Evolutionary conservation across 2,329 filamentous ascomycete species (phyloP).

Genomic region (Trichoderma sp.): DNA sequence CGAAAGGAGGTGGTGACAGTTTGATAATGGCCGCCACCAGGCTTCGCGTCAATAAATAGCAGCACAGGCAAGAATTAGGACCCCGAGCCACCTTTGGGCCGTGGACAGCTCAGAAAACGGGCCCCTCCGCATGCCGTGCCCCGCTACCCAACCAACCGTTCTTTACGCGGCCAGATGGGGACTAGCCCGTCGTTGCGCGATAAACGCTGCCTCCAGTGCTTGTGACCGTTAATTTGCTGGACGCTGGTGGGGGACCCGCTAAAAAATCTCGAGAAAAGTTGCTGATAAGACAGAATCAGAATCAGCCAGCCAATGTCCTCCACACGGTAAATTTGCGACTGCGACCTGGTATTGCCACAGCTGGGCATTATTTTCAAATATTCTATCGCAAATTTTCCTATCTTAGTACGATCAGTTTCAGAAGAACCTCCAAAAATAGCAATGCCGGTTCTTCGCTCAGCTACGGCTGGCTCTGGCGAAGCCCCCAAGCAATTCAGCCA

Average conservation of each 20-base stretch:
- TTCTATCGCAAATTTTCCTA: not conserved
- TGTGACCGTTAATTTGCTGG: not conserved
- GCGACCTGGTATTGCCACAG: not conserved
- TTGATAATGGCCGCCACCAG: slow-evolving; percentile 19
- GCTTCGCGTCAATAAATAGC: slow-evolving; percentile 14
- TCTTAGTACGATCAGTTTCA: not conserved
- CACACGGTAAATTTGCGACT: slow-evolving; percentile 10
- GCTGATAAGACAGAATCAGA: slow-evolving; percentile 10
- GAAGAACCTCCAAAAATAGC: slow-evolving; percentile 23
- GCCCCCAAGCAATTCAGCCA: slow-evolving; percentile 83
- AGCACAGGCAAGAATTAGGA: not conserved
- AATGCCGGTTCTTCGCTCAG: slow-evolving; percentile 58
- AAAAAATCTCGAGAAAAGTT: slow-evolving; percentile 26
- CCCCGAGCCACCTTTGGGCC: slow-evolving; percentile 13
- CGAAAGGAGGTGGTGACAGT: slow-evolving; percentile 24
- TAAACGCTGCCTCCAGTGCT: not conserved
- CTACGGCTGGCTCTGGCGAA: slow-evolving; percentile 48
- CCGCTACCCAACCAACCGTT: slow-evolving; percentile 19
- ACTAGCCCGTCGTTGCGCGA: not conserved
- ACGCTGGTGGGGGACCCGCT: slow-evolving; percentile 18
- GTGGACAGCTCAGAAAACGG: slow-evolving; percentile 15
- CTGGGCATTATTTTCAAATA: not conserved
- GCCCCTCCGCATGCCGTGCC: slow-evolving; percentile 12
- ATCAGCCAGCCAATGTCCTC: not conserved
- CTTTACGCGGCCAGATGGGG: slow-evolving; percentile 8